Evolutionary conservation across 2,329 filamentous ascomycete genomes (phyloP), one percentile per base, ranked within the genome.

Genomic region (Nigrospora sphaerica): DNA sequence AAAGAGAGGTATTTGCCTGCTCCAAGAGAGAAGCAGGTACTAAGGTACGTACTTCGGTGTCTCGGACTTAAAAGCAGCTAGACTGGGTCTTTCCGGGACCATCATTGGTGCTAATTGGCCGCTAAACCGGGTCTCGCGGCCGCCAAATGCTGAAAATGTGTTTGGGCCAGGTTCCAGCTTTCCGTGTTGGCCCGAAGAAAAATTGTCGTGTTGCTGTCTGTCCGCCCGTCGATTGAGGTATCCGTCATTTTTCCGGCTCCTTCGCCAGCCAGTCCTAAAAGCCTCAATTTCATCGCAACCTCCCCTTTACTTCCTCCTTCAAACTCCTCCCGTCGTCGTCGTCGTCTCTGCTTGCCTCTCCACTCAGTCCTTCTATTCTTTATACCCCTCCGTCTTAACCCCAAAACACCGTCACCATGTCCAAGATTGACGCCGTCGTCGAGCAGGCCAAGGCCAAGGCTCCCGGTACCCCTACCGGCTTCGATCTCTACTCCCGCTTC

Each of bases 401-500:
- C 23, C 23, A 7, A 5, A 23, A 23, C 23, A 28, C 23, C 23
- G 23, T 9, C 23, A 28, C 23, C 23, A 28, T 28, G 23, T 46
- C 49, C 46, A 49, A 49, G 48, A 34, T 49, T 39, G 42, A 55
- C 42, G 46, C 52, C 39, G 48, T 49, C 47, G 44, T 46, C 44
- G 52, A 57, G 42, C 57, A 59, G 50, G 46, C 53, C 49, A 57
- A 54, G 32, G 56, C 56, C 45, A 54, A 56, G 44, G 52, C 55
- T 39, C 56, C 58, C 40, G 54, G 46, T 39, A 49, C 57, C 52
- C 46, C 54, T 23, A 61, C 50, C 56, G 57, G 57, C 44, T 11
- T 53, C 39, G 48, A 50, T 50, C 88, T 98, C 62, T 97, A 97
- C 85, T 88, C 88, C 62, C 83, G 89, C 73, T 96, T 96, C 77